Evolutionary conservation across 129 eudicot species (phyloP).

Genomic region (Sambucus nigra): DNA sequence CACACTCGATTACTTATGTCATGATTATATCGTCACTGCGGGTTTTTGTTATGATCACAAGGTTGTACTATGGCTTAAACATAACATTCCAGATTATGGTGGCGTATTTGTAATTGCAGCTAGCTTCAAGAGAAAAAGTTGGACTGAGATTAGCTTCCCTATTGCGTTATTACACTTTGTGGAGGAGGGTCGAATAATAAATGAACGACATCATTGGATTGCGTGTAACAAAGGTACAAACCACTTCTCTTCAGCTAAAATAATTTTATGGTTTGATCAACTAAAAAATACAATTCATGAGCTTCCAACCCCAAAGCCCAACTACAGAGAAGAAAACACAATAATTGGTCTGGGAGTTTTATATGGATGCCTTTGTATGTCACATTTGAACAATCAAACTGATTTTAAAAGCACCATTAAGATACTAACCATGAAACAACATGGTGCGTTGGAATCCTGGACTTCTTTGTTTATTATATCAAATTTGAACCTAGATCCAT

Average conservation of each 20-base stretch:
- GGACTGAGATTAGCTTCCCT: neutral
- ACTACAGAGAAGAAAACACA: neutral
- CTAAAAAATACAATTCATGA: neutral
- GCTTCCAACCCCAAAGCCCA: neutral
- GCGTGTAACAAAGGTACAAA: neutral
- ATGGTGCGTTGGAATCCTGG: neutral
- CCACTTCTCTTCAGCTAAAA: neutral
- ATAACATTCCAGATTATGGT: no score
- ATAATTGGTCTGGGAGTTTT: neutral
- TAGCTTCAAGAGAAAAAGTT: neutral
- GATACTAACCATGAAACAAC: neutral
- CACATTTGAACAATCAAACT: neutral
- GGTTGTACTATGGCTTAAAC: neutral
- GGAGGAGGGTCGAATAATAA: neutral
- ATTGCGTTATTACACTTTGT: neutral
- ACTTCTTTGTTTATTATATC: neutral
- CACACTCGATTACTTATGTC: no score
- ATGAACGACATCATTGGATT: neutral
- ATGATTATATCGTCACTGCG: neutral
- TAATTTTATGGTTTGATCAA: no score
- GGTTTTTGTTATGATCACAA: neutral
- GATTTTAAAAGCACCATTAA: neutral
- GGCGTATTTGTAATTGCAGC: neutral
- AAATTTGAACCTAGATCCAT: no score
- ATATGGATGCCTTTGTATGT: neutral